phyloP scores from a whole-genome alignment of 2,329 filamentous ascomycete species.

The Alternaria tenuissima region DNA sequence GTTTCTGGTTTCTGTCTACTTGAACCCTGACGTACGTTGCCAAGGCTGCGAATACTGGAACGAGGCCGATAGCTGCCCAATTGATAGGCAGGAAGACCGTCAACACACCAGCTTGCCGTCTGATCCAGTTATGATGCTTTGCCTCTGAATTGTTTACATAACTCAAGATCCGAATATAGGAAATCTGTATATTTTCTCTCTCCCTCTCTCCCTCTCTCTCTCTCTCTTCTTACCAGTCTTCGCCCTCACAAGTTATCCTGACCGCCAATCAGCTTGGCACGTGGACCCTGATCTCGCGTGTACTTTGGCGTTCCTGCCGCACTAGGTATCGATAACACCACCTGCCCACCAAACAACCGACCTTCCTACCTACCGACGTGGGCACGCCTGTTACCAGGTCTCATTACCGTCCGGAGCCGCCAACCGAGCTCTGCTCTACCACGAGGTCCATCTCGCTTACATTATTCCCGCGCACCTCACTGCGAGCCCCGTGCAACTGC shows the following conservation, averaged over 20 bases:
- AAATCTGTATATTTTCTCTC: not conserved
- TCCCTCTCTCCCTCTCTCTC: not conserved
- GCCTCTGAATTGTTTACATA: not conserved
- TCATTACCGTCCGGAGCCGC: constrained; percentile 10
- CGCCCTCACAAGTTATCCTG: constrained; percentile 2
- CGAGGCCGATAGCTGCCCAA: not conserved
- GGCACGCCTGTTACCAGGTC: constrained; percentile 20
- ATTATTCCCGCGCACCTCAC: constrained; percentile 1
- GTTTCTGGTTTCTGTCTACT: constrained; percentile 16
- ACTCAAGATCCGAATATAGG: not conserved
- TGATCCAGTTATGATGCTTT: not conserved
- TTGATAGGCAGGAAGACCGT: not conserved
- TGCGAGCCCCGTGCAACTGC: constrained; percentile 5
- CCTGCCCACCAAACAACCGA: constrained; percentile 21
- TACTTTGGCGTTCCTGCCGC: constrained; percentile 12
- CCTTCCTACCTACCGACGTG: constrained; percentile 22
- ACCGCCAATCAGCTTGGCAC: constrained; percentile 43
- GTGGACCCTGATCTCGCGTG: constrained; percentile 34
- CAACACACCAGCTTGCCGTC: constrained; percentile 1
- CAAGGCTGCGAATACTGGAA: constrained; percentile 20
- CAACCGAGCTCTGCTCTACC: constrained; percentile 2
- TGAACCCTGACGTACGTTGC: constrained; percentile 29
- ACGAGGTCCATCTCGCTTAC: constrained; percentile 14
- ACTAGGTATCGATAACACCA: constrained; percentile 22
- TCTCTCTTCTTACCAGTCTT: constrained; percentile 5